phyloP scores from a whole-genome alignment of 257 asterid species.

The Solanum neorickii region DNA sequence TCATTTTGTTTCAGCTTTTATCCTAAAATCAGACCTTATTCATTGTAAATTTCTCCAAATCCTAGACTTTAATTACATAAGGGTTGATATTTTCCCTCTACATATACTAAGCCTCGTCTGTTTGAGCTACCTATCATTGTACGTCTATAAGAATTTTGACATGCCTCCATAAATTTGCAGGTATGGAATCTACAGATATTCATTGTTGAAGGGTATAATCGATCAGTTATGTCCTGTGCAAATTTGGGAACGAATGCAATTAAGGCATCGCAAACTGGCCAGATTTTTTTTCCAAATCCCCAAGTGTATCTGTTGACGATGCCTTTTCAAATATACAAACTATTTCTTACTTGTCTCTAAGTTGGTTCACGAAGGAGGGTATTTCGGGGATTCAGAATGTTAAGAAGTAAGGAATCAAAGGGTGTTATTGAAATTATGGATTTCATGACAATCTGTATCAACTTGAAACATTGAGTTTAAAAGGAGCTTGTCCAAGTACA shows the following conservation, averaged over 20 bases:
- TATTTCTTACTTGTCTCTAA: not conserved
- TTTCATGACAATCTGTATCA: not conserved
- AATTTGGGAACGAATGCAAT: not conserved
- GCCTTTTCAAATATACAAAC: not conserved
- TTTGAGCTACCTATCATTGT: not conserved
- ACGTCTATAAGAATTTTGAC: too few relatives aligned
- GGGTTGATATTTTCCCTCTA: too few relatives aligned
- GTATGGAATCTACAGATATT: not conserved
- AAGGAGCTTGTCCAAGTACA: too few relatives aligned
- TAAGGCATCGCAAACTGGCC: not conserved
- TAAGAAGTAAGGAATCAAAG: not conserved
- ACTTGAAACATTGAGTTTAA: not conserved
- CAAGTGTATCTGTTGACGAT: not conserved
- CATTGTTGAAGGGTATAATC: not conserved
- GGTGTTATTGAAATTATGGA: too few relatives aligned
- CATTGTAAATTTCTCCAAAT: too few relatives aligned
- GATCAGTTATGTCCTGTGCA: too few relatives aligned
- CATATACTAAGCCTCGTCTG: too few relatives aligned
- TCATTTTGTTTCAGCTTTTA: too few relatives aligned
- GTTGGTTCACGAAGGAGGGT: not conserved
- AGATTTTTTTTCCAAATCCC: not conserved
- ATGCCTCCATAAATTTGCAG: too few relatives aligned
- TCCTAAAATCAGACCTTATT: too few relatives aligned
- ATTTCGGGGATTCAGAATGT: not conserved
- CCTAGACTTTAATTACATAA: too few relatives aligned